Base-by-base conservation (phyloP, 2,329 filamentous ascomycete genomes). In the Penicillium sp. region DNA sequence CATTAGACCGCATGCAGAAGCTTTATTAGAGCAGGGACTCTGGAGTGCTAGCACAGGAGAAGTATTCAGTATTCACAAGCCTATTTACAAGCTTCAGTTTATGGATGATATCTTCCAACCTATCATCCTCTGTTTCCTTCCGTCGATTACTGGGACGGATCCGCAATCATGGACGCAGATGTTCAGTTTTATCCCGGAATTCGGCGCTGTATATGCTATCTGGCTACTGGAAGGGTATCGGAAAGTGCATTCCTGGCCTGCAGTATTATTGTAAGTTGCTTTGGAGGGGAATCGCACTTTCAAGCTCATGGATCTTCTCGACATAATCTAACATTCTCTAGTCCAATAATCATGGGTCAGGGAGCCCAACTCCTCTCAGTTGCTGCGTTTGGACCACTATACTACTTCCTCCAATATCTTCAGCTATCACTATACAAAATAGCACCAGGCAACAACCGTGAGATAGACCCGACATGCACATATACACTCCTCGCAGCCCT, bases 181-280 rank as follows among this genome's bases (percentile, higher is more conserved):
- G 26, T 45, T 52, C 11, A 23, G 37, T 2, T 44, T 52, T 14
- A 33, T 52, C 13, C 42, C 21, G 16, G 50, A 52, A 5, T 14
- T 16, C 14, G 25, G n/a, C 19, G 21, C 33, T n/a, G n/a, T 52
- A 9, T 44, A 31, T 9, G 50, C 7, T 5, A 52, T 52, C 7
- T 52, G 50, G 50, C 11, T 44, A 10, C 19, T 52, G 26, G 50
- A 52, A 25, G 27, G 50, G n/a, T 52, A 52, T 19, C 37, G 39
- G 5, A 52, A 52, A 26, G 37, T 4, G 2, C n/a, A 45, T 19
- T 29, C 37, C 5, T 11, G n/a, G 21, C 10, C 10, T 16, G 42
- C 6, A 43, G 10, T 27, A n/a, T 3, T 45, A 33, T 37, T 52
- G 50, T 52, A 52, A 45, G 50, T 47, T 13, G 13, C 1, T 2